Evolutionary conservation across 768 basidiomycete species (phyloP), one percentile per base, ranked within the genome.

Genomic region (Macrolepiota dolichaula): DNA sequence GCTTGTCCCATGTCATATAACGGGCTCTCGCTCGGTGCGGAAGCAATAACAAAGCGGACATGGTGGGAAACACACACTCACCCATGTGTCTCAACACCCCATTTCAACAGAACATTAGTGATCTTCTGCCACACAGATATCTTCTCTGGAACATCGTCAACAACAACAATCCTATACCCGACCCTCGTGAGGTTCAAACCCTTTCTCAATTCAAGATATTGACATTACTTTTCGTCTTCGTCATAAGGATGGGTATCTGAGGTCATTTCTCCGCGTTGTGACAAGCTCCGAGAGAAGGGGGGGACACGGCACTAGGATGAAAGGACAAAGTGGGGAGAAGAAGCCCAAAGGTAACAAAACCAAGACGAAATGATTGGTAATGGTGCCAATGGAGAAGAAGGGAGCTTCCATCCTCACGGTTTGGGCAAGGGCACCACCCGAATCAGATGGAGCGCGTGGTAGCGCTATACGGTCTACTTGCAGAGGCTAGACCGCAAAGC

Each of bases 11-110:
- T n/a, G n/a, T n/a, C n/a, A n/a, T n/a, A n/a, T n/a, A n/a, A n/a
- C n/a, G n/a, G n/a, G n/a, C n/a, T n/a, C n/a, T 32, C 7, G 29
- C 29, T 32, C 29, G 29, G 29, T 32, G 29, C 29, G 29, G 29
- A 32, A 32, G 29, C 29, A 32, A 32, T 32, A 3, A 32, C 7
- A 3, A 7, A 44, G 19, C 19, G 42, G 24, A 24, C 24, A 22
- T 19, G 47, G 12, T 49, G 47, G 27, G 32, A 60, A 55, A n/a
- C n/a, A n/a, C n/a, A n/a, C 24, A 63, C 70, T 49, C 36, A 72
- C 74, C 75, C 74, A 46, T 75, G 70, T 15, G 73, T 75, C 59
- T 75, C 75, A 24, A 74, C 57, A 3, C 74, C 75, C 66, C 65
- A 75, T 44, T 66, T 67, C 32, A 70, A 61, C 25, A 75, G 63